Base-by-base conservation (phyloP, 1,139 yeast genomes). In the Hemisphaericaspora xylanilytica region DNA sequence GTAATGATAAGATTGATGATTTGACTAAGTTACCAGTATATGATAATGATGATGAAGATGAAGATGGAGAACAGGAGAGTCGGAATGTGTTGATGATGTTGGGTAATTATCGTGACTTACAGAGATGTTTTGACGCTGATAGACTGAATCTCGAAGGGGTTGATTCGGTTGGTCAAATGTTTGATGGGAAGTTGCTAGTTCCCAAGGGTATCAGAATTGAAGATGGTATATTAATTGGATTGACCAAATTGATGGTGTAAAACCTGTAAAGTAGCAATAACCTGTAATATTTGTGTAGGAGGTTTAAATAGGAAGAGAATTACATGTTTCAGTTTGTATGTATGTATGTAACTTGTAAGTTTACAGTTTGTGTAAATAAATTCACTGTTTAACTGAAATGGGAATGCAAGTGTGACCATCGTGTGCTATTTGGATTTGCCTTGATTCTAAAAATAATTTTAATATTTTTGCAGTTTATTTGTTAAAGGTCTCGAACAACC, bases 181-280 rank as follows among this genome's bases (percentile, higher is more conserved):
- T 88, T 56, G 95, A 87, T 56, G 81, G 83, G 5, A 69, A 71
- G 38, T 46, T 84, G 28, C 56, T 56, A 7, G 68, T 84, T 12
- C 82, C 85, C 1, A 56, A 65, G 0, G 80, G 84, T 1, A 69
- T 77, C 1, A 72, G 85, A 40, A 69, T 82, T 2, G 95, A 86
- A 52, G 96, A 87, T 57, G 85, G 82, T 2, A 70, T 80, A 2
- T 55, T 81, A 61, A 76, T 85, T 8, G 75, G 86, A 0, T 65
- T 87, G 39, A 65, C 89, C 2, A 75, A 70, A 36, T 41, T 57
- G 14, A n/a, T 35, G 38, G 32, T 32, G 14, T 28, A 27, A 15
- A n/a, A n/a, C n/a, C n/a, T n/a, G n/a, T n/a, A n/a, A n/a, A n/a
- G n/a, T n/a, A n/a, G n/a, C n/a, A n/a, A n/a, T n/a, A n/a, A n/a